Conservation (phyloP, 495 filamentous ascomycete genomes). For the Penicillium longicatenatum region DNA sequence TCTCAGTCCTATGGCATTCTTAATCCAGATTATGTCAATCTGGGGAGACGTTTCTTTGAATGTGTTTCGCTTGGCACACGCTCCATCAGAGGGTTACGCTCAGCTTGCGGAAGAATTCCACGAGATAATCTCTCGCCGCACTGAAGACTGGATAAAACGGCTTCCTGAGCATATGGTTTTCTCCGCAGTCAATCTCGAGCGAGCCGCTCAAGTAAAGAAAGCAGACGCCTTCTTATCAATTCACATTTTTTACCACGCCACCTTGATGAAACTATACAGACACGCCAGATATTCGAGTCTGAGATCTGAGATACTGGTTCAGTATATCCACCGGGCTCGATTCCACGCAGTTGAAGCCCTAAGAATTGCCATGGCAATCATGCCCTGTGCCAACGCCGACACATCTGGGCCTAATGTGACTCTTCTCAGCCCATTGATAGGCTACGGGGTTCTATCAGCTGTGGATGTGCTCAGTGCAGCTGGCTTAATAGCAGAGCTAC, state of each 20-base stretch:
- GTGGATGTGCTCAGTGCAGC: constrained; percentile 50
- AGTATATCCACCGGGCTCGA: constrained; percentile 41
- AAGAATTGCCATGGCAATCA: constrained; percentile 30
- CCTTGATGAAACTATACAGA: constrained; percentile 63
- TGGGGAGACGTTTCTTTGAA: constrained; percentile 65
- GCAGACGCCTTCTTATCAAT: constrained; percentile 57
- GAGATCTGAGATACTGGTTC: constrained; percentile 27
- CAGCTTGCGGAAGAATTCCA: constrained; percentile 54
- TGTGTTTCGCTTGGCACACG: constrained; percentile 56
- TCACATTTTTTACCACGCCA: constrained; percentile 63
- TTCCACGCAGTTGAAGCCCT: constrained; percentile 48
- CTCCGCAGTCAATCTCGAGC: constrained; percentile 52
- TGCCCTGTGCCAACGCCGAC: constrained; percentile 28
- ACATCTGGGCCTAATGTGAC: constrained; percentile 11
- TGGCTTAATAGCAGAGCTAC: constrained; percentile 34
- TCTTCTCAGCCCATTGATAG: constrained; percentile 45
- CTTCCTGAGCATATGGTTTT: constrained; percentile 51
- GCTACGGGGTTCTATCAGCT: constrained; percentile 47
- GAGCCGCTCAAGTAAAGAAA: constrained; percentile 46
- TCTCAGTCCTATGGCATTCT: constrained; percentile 58
- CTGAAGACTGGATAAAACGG: constrained; percentile 51
- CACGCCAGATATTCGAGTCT: constrained; percentile 50
- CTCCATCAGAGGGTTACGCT: constrained; percentile 43
- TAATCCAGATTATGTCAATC: constrained; percentile 61
- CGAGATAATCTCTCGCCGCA: constrained; percentile 42